Evolutionary conservation across 2,329 filamentous ascomycete genomes (phyloP).

Genomic region (Alternaria solani): DNA sequence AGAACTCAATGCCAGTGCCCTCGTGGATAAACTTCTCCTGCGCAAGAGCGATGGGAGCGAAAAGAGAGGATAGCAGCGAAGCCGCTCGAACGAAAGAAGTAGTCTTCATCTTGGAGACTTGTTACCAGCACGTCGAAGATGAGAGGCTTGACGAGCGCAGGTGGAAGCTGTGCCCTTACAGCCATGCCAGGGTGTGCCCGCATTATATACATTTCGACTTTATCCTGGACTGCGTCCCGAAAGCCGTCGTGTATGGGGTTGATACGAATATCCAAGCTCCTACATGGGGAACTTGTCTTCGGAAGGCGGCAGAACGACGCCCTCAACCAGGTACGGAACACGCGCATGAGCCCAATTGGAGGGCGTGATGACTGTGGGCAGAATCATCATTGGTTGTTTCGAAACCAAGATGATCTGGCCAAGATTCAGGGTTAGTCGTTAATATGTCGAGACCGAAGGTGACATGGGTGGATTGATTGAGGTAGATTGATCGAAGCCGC

Average conservation of each 20-base stretch:
- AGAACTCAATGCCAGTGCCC: slow-evolving; percentile 44
- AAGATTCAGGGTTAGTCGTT: slow-evolving; percentile 35
- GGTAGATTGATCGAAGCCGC: slow-evolving; percentile 48
- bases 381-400: slow-evolving; percentile 33
- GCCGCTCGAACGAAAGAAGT: slow-evolving; percentile 46
- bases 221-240: slow-evolving; percentile 31
- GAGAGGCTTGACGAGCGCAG: slow-evolving; percentile 31
- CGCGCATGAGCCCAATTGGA: slow-evolving; percentile 25
- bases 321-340: slow-evolving; percentile 41
- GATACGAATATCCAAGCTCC: slow-evolving; percentile 31
- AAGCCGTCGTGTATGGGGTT: slow-evolving; percentile 22
- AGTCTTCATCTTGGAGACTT: slow-evolving; percentile 44
- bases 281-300: slow-evolving; percentile 27
- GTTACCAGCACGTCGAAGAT: slow-evolving; percentile 29
- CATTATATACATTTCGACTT: slow-evolving; percentile 43
- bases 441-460: slow-evolving; percentile 42
- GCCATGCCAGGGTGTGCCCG: slow-evolving; percentile 28
- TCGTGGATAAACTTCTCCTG: slow-evolving; percentile 44
- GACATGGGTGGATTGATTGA: slow-evolving; percentile 44
- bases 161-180: slow-evolving; percentile 32
- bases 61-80: slow-evolving; percentile 49
- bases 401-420: slow-evolving; percentile 26
- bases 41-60: slow-evolving; percentile 37
- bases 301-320: slow-evolving; percentile 26
- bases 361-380: slow-evolving; percentile 38